Conservation (phyloP, 257 asterid species). For the Solanum stenotomum region DNA sequence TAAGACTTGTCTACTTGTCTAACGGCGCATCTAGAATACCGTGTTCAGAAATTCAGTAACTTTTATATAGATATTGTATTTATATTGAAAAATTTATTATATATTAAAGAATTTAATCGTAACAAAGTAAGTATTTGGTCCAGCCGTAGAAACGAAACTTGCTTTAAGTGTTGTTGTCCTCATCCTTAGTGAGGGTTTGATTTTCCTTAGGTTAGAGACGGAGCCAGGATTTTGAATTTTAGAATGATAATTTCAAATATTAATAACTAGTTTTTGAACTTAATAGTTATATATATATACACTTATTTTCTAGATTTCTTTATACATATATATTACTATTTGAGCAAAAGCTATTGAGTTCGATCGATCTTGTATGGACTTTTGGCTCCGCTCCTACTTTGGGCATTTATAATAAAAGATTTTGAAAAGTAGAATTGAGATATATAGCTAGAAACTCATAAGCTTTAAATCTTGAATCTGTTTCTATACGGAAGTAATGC, state of each 20-base stretch:
- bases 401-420: neutral
- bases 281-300: too few relatives aligned
- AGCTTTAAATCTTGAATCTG: neutral
- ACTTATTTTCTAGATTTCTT: too few relatives aligned
- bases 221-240: too few relatives aligned
- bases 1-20: neutral
- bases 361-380: accelerated
- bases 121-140: neutral
- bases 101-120: too few relatives aligned
- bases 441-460: too few relatives aligned
- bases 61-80: neutral
- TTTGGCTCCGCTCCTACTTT: neutral
- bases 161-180: neutral
- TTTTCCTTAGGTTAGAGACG: too few relatives aligned
- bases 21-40: accelerated
- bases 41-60: accelerated
- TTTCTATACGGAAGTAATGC: accelerated
- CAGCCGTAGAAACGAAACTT: accelerated
- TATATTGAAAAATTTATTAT: too few relatives aligned
- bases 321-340: accelerated
- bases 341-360: too few relatives aligned
- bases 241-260: too few relatives aligned
- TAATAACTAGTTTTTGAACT: too few relatives aligned
- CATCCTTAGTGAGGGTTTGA: neutral
- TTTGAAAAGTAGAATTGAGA: too few relatives aligned